Evolutionary conservation across 306 rosid species (phyloP).

Genomic region (Prunus salicina): DNA sequence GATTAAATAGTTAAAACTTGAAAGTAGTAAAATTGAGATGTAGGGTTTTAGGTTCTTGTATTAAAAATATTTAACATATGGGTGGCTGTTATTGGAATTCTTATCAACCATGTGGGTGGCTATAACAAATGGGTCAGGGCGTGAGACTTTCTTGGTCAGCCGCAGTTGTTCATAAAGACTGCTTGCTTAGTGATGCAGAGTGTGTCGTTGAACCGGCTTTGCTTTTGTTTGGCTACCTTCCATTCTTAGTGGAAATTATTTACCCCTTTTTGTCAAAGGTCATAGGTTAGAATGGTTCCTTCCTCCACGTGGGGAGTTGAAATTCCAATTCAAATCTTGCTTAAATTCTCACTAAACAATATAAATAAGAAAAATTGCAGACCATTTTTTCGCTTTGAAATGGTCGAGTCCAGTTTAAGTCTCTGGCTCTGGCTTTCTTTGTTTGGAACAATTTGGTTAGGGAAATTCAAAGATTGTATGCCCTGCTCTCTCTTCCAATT

Average conservation of each 20-base stretch:
- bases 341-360: neutral
- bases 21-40: neutral
- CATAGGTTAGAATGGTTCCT: conserved; percentile 1
- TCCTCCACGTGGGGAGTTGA: conserved; percentile 12
- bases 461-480: no score
- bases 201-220: neutral
- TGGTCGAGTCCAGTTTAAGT: neutral
- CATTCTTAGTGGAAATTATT: neutral
- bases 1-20: neutral
- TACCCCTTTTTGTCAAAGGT: conserved; percentile 14
- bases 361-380: neutral
- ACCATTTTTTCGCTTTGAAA: neutral
- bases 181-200: neutral
- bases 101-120: conserved; percentile 14
- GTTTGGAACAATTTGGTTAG: no score
- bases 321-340: neutral
- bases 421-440: neutral
- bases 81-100: neutral
- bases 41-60: neutral
- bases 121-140: neutral
- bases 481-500: no score
- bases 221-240: conserved; percentile 6
- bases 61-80: neutral
- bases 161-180: neutral
- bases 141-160: conserved; percentile 8